Percentiles rank a stretch among this genome's conserved stretches.
These are phyloP conservation scores for Mimosa pudica DNA, from an alignment of 306 rosid species.

Conservation along the genomic window DNA sequence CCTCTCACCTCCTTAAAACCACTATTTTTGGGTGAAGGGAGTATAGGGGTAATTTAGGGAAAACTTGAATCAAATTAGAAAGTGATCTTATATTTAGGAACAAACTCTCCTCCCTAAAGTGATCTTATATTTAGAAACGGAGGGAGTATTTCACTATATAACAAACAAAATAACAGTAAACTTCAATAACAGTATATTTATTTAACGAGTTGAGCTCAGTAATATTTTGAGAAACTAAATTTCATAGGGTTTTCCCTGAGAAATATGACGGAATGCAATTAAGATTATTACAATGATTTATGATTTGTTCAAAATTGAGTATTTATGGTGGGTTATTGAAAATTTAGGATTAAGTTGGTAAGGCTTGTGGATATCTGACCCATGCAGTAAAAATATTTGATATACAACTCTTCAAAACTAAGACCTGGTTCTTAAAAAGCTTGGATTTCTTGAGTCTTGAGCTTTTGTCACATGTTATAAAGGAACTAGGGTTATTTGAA, in stretches of 20 bases:
- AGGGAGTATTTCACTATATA: background rate
- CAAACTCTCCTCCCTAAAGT: too few species aligned
- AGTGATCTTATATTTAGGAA: too few species aligned
- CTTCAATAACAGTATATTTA: slow-evolving; percentile 14
- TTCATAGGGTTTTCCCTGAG: slow-evolving; percentile 6
- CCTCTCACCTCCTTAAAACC: too few species aligned
- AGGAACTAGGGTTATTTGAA: slow-evolving; percentile 2
- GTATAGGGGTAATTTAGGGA: too few species aligned
- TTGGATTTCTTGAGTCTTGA: background rate
- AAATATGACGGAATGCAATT: background rate
- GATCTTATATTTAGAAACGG: too few species aligned
- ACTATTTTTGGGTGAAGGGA: too few species aligned
- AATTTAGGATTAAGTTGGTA: background rate
- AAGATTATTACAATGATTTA: background rate
- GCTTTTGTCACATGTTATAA: background rate
- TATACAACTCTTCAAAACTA: background rate
- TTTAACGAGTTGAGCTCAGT: background rate
- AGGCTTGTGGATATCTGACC: background rate
- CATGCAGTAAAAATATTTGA: background rate
- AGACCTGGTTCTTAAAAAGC: background rate
- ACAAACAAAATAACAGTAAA: slow-evolving; percentile 2
- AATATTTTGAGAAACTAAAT: slow-evolving; percentile 9
- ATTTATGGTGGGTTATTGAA: background rate
- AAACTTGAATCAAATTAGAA: too few species aligned
- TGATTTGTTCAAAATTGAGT: background rate